Percentiles rank a stretch among this genome's conserved stretches.
phyloP scores from a whole-genome alignment of 2,329 filamentous ascomycete genomes.

The Pseudopyrenochaeta lycopersici region DNA sequence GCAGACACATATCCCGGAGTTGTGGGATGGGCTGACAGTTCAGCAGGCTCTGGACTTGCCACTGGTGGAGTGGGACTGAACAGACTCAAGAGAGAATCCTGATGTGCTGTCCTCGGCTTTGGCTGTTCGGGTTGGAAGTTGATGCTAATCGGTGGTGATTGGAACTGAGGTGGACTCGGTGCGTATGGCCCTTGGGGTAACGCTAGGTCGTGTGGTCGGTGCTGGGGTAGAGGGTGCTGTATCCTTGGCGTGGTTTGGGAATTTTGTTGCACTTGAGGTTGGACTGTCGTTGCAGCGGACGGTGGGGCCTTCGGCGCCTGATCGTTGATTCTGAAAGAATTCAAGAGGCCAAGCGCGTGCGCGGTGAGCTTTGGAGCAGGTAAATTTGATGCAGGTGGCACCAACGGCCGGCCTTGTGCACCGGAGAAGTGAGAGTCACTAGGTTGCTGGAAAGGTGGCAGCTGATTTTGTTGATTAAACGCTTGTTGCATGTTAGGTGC shows the following conservation, averaged over 20 bases:
- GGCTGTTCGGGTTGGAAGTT: slow-evolving; percentile 41
- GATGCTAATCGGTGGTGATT: slow-evolving; percentile 35
- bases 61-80: slow-evolving; percentile 48
- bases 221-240: slow-evolving; percentile 31
- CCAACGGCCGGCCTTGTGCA: slow-evolving; percentile 52
- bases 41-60: slow-evolving; percentile 50
- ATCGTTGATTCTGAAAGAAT: slow-evolving; percentile 61
- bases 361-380: slow-evolving; percentile 66
- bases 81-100: slow-evolving; percentile 56
- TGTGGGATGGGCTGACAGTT: slow-evolving; percentile 56
- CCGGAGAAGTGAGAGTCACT: slow-evolving; percentile 38
- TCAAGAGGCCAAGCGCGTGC: slow-evolving; percentile 66
- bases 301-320: slow-evolving; percentile 29
- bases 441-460: slow-evolving; percentile 30
- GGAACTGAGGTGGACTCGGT: slow-evolving; percentile 39
- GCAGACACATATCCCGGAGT: slow-evolving; percentile 43
- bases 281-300: slow-evolving; percentile 1
- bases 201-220: slow-evolving; percentile 30
- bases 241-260: slow-evolving; percentile 33
- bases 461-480: slow-evolving; percentile 20
- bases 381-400: slow-evolving; percentile 65
- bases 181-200: slow-evolving; percentile 35
- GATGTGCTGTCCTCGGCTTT: slow-evolving; percentile 52
- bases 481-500: slow-evolving; percentile 33
- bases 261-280: slow-evolving; percentile 20